These are phyloP conservation scores for Geotrichum phurueaensis DNA, from an alignment of 1,139 yeast species.

Conservation along the genomic window DNA sequence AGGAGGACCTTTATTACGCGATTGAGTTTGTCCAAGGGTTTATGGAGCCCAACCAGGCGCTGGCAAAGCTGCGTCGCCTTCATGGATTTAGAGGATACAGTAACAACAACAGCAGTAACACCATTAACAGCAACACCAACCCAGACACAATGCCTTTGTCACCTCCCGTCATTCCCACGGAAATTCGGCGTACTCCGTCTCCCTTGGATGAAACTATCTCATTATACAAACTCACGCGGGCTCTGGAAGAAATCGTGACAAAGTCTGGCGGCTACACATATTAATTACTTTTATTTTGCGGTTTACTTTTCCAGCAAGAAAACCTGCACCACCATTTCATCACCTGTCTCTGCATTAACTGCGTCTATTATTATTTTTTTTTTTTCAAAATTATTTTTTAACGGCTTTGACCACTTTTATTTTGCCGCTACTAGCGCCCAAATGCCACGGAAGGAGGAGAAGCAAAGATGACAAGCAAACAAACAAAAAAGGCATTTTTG, in stretches of 20 bases:
- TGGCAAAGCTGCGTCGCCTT: slow-evolving; percentile 26
- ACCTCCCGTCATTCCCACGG: slow-evolving; percentile 7
- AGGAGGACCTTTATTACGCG: slow-evolving; percentile 36
- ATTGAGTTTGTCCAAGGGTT: slow-evolving; percentile 33
- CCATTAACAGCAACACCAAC: too few relatives aligned
- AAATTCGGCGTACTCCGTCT: slow-evolving; percentile 11
- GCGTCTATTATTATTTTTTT: background rate
- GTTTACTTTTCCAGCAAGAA: background rate
- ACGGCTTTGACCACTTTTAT: too few relatives aligned
- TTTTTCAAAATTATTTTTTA: too few relatives aligned
- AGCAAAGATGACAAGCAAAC: too few relatives aligned
- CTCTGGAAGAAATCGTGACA: slow-evolving; percentile 30
- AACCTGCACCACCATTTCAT: background rate
- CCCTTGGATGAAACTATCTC: slow-evolving; percentile 22
- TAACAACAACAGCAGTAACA: slow-evolving; percentile 1
- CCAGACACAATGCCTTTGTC: slow-evolving; percentile 9
- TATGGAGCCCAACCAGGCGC: slow-evolving; percentile 27
- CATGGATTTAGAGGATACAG: slow-evolving; percentile 32
- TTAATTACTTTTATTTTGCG: background rate
- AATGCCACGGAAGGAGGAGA: too few relatives aligned
- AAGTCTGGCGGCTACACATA: background rate
- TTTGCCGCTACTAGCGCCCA: too few relatives aligned
- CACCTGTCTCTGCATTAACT: background rate
- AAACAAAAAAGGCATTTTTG: too few relatives aligned
- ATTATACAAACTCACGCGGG: slow-evolving; percentile 29